phyloP scores from a whole-genome alignment of 371 early-diverging fungal genomes.

The Mucor saturninus region DNA sequence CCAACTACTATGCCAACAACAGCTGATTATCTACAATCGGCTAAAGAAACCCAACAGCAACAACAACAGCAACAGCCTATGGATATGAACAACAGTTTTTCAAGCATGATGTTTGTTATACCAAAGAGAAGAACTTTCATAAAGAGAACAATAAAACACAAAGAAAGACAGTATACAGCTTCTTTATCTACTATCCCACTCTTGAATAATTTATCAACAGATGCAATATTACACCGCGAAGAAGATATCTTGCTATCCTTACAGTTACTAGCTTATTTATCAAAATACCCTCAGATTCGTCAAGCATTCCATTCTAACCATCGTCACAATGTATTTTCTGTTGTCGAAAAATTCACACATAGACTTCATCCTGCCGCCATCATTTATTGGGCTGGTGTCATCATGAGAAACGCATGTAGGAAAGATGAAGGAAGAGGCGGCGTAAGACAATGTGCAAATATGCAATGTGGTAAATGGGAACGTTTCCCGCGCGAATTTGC shows the following conservation, averaged over 20 bases:
- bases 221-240: slow-evolving; percentile 70
- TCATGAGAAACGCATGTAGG: slow-evolving; percentile 83
- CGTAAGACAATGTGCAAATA: slow-evolving; percentile 76
- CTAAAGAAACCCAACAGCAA: neutral
- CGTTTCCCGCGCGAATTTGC: slow-evolving; percentile 77
- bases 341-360: slow-evolving; percentile 77
- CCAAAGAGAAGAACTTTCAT: slow-evolving; percentile 37
- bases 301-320: slow-evolving; percentile 64
- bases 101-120: slow-evolving; percentile 17
- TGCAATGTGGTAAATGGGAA: slow-evolving; percentile 81
- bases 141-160: slow-evolving; percentile 23
- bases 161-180: slow-evolving; percentile 31
- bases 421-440: slow-evolving; percentile 76
- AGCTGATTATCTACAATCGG: neutral
- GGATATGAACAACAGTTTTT: neutral
- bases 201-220: slow-evolving; percentile 40
- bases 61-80: neutral
- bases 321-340: slow-evolving; percentile 69
- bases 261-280: slow-evolving; percentile 83
- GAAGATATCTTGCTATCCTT: slow-evolving; percentile 84
- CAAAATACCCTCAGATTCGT: slow-evolving; percentile 78
- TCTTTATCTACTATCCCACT: slow-evolving; percentile 31
- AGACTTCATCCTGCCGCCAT: slow-evolving; percentile 70
- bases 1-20: slow-evolving; percentile 22
- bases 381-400: slow-evolving; percentile 79